Evolutionary conservation across 345 rosid genomes (phyloP).

Genomic region (Salix purpurea): DNA sequence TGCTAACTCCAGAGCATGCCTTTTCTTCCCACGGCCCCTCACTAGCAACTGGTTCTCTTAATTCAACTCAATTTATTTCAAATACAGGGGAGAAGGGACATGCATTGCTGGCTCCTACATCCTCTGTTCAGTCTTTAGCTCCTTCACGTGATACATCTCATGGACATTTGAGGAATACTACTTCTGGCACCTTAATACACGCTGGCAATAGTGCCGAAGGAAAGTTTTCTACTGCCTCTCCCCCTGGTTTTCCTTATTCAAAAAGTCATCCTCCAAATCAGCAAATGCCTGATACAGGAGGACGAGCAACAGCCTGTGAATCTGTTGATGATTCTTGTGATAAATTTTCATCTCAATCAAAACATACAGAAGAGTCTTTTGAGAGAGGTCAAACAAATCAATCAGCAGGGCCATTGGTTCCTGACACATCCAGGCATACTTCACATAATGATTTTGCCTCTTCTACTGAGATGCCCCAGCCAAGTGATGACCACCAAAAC

Average conservation of each 20-base stretch:
- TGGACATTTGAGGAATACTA: slow-evolving; percentile 21
- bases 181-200: slow-evolving; percentile 7
- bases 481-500: slow-evolving; percentile 6
- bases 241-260: slow-evolving; percentile 7
- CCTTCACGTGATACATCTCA: slow-evolving; percentile 14
- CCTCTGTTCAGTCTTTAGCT: slow-evolving; percentile 5
- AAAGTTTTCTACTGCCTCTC: slow-evolving; percentile 15
- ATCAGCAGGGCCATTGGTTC: slow-evolving; percentile 14
- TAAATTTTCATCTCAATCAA: not conserved
- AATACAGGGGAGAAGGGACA: slow-evolving; percentile 9
- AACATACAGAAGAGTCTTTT: not conserved
- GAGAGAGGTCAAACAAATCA: slow-evolving; percentile 2
- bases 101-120: not conserved
- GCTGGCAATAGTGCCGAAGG: slow-evolving; percentile 25
- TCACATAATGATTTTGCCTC: slow-evolving; percentile 3
- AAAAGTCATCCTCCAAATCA: slow-evolving; percentile 30
- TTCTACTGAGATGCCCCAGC: not conserved
- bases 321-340: not conserved
- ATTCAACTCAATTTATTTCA: slow-evolving; percentile 1
- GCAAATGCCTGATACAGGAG: slow-evolving; percentile 11
- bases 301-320: slow-evolving; percentile 9
- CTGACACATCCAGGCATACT: slow-evolving; percentile 9
- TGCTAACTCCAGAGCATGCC: slow-evolving; percentile 3
- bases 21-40: not conserved
- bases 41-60: not conserved